Evolutionary conservation across 1,139 yeast genomes (phyloP), one percentile per base, ranked within the genome.

Genomic region (Scheffersomyces illinoinensis): DNA sequence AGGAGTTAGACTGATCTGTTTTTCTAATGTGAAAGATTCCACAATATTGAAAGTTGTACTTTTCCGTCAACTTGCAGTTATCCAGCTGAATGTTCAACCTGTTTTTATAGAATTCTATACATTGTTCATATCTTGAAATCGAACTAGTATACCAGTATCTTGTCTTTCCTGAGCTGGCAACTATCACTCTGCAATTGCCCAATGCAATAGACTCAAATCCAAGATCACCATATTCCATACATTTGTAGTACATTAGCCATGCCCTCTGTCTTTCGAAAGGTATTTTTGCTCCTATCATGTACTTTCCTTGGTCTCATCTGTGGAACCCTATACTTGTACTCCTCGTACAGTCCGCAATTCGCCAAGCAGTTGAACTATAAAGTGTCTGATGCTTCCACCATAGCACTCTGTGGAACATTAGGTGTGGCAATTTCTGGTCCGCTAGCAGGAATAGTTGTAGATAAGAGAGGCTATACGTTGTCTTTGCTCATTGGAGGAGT

Each of bases 311-410:
- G 88, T 50, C 73, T 86, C 56, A 85, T 84, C 50, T 75, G 89
- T 68, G 91, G 91, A 5, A 86, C 90, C 5, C 76, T 86, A 69
- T 86, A 86, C 67, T 70, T 85, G 46, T 86, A 83, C 67, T 83
- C 87, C 3, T 85, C 89, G 6, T 87, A 85, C 66, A 86, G 89
- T 53, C 90, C 91, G 4, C 91, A 87, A 66, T 75, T 86, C 62
- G 89, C 90, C 2, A 73, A 75, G 26, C 77, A 76, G 55, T 77
- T 87, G 54, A 72, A 74, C 20, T 80, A 87, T 61, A 69, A 81
- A 5, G 90, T 87, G 14, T 80, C 88, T 0, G 82, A 85, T 58
- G 76, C 87, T 14, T 83, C 88, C 46, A 71, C 79, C 26, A 82
- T 87, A 4, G 90, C 90, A 3, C 76, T 86, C 65, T 72, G 82